Conservation (phyloP, 352 stramenopile species). For the Phytophthora boehmeriae region DNA sequence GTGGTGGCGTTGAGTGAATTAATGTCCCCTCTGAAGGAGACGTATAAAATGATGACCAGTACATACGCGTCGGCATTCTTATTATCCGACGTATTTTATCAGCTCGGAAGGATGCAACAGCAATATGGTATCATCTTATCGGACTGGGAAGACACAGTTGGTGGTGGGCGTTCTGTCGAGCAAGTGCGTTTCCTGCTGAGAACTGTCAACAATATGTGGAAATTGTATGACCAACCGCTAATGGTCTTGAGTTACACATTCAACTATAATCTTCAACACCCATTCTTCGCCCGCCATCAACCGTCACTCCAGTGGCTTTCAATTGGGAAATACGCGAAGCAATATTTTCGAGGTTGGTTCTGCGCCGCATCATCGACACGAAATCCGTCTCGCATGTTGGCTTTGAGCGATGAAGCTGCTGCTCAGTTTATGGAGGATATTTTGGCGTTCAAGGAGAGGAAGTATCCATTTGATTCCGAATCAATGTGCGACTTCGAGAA, state of each 20-base stretch:
- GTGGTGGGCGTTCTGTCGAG: slow-evolving; percentile 47
- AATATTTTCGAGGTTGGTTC: slow-evolving; percentile 79
- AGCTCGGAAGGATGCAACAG: slow-evolving; percentile 82
- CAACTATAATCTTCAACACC: slow-evolving; percentile 72
- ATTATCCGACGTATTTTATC: slow-evolving; percentile 75
- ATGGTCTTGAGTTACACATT: slow-evolving; percentile 77
- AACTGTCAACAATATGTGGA: slow-evolving; percentile 73
- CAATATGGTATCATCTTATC: slow-evolving; percentile 71
- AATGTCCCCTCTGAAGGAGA: slow-evolving; percentile 83
- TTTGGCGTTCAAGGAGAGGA: slow-evolving; percentile 75
- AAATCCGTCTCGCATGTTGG: slow-evolving; percentile 33
- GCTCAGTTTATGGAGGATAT: slow-evolving; percentile 78
- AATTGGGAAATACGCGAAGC: slow-evolving; percentile 77
- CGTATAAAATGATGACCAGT: slow-evolving; percentile 64
- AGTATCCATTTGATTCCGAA: slow-evolving; percentile 76
- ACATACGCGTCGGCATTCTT: slow-evolving; percentile 46
- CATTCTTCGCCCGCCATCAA: slow-evolving; percentile 52
- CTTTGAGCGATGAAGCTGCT: slow-evolving; percentile 58
- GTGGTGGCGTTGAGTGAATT: slow-evolving; percentile 76
- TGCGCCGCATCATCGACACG: slow-evolving; percentile 39
- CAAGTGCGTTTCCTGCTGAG: slow-evolving; percentile 65
- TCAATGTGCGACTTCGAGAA: slow-evolving; percentile 82
- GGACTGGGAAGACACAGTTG: slow-evolving; percentile 71
- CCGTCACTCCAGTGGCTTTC: slow-evolving; percentile 72
- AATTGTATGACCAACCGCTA: slow-evolving; percentile 75